A percentile compares a stretch with the other conserved stretches of the same genome.
phyloP scores from a whole-genome alignment of 208 protist species.

The Leishmania turanica region DNA sequence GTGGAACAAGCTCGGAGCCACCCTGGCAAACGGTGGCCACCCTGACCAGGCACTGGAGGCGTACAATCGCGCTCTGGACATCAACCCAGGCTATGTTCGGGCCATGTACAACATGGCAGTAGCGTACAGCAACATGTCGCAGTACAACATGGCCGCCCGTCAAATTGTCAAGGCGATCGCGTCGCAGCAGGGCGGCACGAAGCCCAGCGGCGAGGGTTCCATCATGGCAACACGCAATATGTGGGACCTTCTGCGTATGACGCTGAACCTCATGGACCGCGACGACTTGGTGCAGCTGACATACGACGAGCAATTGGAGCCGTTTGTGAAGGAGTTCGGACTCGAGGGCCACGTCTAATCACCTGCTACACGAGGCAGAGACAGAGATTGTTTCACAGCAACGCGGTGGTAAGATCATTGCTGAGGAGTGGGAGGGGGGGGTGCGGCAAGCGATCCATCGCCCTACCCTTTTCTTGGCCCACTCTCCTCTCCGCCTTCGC shows the following conservation, averaged over 20 bases:
- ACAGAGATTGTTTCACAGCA: neutral
- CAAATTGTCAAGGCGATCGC: slow-evolving; percentile 80
- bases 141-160: slow-evolving; percentile 66
- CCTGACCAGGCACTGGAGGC: slow-evolving; percentile 79
- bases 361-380: neutral
- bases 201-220: slow-evolving; percentile 59
- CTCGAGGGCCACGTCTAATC: slow-evolving; percentile 69
- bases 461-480: neutral
- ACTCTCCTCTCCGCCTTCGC: neutral
- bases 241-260: slow-evolving; percentile 90
- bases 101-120: slow-evolving; percentile 92
- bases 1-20: slow-evolving; percentile 93
- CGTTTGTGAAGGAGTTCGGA: slow-evolving; percentile 78
- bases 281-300: slow-evolving; percentile 80
- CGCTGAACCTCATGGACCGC: slow-evolving; percentile 84
- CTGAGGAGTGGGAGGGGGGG: neutral
- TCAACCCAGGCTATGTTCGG: slow-evolving; percentile 90
- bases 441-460: neutral
- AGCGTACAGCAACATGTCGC: slow-evolving; percentile 79
- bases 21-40: slow-evolving; percentile 81
- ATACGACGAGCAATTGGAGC: slow-evolving; percentile 56
- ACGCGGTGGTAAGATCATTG: neutral
- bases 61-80: slow-evolving; percentile 86
- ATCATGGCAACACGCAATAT: slow-evolving; percentile 58
- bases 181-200: slow-evolving; percentile 72